Evolutionary conservation across 345 rosid genomes (phyloP), one percentile per base, ranked within the genome.

Genomic region (Lepidium aucheri): DNA sequence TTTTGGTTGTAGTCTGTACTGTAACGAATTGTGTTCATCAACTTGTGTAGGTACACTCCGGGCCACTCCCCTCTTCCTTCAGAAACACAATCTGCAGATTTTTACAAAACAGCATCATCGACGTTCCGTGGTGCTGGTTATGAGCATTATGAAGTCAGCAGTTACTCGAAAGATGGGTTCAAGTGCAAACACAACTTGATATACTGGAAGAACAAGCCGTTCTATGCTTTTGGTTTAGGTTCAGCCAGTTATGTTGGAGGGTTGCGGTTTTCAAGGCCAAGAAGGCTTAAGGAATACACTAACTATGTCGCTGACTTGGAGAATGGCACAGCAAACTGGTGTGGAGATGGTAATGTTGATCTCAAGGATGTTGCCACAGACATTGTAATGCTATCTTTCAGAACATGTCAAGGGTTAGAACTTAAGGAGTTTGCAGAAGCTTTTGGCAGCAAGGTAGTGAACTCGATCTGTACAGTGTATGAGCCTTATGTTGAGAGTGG

Each of bases 31-130:
- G 39, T 3, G 47, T 3, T 70, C 7, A 33, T 65, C 41, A 51
- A 53, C 52, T 60, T 73, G 72, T 78, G 70, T 81, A 93, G 98
- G 85, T 88, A 86, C 72, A 86, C 79, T n/a, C 89, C 92, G 4
- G 96, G 99, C 8, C 88, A 84, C 52, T 84, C 82, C 50, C 99
- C 99, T 56, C 84, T 94, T 69, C 99, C 97, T 46, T 81, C 96
- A 7, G 96, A 88, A 70, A 71, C 74, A 5, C 83, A 79, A 68
- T 86, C 96, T 45, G 95, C 99, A n/a, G 85, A 83, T 33, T 86
- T 86, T 70, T 90, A 90, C 47, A 82, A 73, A 72, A 84, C 63
- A 75, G 95, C 99, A 1, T 86, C 95, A 1, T 66, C 66, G 52
- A 79, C 77, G 84, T 92, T 94, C 39, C 74, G 85, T 3, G 59